Conservation (phyloP, 1,139 yeast species). For the Candida smagusa region DNA sequence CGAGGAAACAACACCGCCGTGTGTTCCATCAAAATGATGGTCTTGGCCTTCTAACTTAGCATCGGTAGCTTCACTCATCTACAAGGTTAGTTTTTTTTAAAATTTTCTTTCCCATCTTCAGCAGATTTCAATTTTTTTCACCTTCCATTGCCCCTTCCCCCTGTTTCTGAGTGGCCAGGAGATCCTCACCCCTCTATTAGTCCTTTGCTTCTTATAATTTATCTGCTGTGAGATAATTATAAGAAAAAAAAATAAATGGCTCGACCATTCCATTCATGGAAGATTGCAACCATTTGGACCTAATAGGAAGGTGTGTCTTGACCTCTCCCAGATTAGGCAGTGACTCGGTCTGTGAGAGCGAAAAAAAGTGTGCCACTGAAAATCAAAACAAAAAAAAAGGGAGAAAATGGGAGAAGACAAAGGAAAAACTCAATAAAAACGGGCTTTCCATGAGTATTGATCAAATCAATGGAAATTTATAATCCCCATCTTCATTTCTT, state of each 20-base stretch:
- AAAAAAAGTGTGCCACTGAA: background rate
- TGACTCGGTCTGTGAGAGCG: background rate
- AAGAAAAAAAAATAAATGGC: conserved; percentile 3
- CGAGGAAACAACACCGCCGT: conserved; percentile 13
- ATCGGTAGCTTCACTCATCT: conserved; percentile 41
- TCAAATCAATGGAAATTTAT: no score
- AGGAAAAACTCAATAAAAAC: background rate
- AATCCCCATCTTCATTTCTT: no score
- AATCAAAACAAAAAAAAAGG: background rate
- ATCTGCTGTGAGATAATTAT: background rate
- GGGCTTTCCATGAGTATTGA: no score
- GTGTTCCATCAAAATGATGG: conserved; percentile 25
- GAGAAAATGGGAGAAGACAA: background rate
- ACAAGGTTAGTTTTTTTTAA: conserved; percentile 14
- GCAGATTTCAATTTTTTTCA: background rate
- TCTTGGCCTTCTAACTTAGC: conserved; percentile 38
- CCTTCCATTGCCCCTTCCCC: conserved; percentile 1
- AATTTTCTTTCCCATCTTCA: background rate
- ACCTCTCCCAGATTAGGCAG: conserved; percentile 1
- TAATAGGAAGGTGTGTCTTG: conserved; percentile 1
- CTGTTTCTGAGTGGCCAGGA: background rate
- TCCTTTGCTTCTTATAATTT: background rate
- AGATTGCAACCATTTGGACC: conserved; percentile 1
- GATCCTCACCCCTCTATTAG: background rate
- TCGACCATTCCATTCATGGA: background rate